phyloP scores from a whole-genome alignment of 2,329 filamentous ascomycete species.

The Cladosporium sp. region DNA sequence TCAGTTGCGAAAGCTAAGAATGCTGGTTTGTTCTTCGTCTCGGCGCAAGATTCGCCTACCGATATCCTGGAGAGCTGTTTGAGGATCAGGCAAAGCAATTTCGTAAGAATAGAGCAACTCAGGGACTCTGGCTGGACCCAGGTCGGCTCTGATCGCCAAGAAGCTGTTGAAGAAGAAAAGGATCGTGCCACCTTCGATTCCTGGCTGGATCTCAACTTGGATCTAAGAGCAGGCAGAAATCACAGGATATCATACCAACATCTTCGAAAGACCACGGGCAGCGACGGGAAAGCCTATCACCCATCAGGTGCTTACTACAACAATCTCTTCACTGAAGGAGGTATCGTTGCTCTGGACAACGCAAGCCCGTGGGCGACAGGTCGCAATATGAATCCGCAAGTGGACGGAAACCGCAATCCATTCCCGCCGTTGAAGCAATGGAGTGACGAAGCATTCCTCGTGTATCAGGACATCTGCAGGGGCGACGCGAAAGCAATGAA shows the following conservation, averaged over 20 bases:
- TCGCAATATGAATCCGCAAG: neutral
- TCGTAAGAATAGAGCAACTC: neutral
- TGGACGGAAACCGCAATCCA: neutral
- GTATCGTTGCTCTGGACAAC: slow-evolving; percentile 5
- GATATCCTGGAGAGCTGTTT: neutral
- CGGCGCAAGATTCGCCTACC: neutral
- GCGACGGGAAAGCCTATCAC: neutral
- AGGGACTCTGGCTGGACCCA: slow-evolving; percentile 2
- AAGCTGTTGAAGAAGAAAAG: neutral
- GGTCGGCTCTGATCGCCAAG: neutral
- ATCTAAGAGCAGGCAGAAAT: neutral
- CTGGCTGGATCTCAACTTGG: slow-evolving; percentile 4
- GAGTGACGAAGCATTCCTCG: slow-evolving; percentile 9
- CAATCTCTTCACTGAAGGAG: neutral
- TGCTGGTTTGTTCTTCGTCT: neutral
- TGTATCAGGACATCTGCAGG: slow-evolving; percentile 4
- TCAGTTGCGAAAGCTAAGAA: neutral
- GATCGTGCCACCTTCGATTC: slow-evolving; percentile 1
- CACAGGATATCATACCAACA: slow-evolving; percentile 1
- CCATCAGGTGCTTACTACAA: slow-evolving; percentile 5
- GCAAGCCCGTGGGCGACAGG: slow-evolving; percentile 5
- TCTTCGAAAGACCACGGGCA: neutral
- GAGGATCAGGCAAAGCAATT: slow-evolving; percentile 1
- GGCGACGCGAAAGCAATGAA: slow-evolving; percentile 1
- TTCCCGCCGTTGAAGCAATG: slow-evolving; percentile 7